Conservation (phyloP, 2,329 filamentous ascomycete species). For the Juglanconis juglandina region DNA sequence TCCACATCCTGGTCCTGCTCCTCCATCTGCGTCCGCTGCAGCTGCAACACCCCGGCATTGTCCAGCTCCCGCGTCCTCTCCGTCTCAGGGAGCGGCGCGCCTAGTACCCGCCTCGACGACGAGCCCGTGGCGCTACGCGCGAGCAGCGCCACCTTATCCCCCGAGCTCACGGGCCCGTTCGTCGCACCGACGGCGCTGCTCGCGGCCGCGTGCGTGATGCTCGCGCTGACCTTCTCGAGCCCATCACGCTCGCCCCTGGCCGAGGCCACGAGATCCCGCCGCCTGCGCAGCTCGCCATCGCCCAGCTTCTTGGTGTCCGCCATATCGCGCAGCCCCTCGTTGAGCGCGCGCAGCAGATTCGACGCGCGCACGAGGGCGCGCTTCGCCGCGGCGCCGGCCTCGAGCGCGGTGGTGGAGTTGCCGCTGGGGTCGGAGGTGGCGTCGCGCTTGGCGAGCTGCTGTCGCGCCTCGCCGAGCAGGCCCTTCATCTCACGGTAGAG, state of each 20-base stretch:
- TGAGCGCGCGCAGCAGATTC: conserved; percentile 59
- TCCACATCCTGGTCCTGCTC: conserved; percentile 74
- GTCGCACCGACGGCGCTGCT: conserved; percentile 48
- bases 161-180: conserved; percentile 46
- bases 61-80: conserved; percentile 73
- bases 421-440: conserved; percentile 43
- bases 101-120: conserved; percentile 57
- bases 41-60: conserved; percentile 68
- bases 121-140: conserved; percentile 28
- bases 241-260: conserved; percentile 73
- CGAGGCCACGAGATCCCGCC: conserved; percentile 66
- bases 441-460: conserved; percentile 66
- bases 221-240: conserved; percentile 69
- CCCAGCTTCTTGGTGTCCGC: conserved; percentile 57
- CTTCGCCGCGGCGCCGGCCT: conserved; percentile 72
- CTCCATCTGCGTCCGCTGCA: conserved; percentile 71
- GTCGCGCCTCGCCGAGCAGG: conserved; percentile 63
- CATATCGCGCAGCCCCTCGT: conserved; percentile 61
- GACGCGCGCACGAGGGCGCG: conserved; percentile 67
- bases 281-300: conserved; percentile 69
- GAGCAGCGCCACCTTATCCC: conserved; percentile 50
- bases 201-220: conserved; percentile 39
- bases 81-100: conserved; percentile 70
- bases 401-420: conserved; percentile 44
- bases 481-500: conserved; percentile 71